Evolutionary conservation across 371 early-diverging fungal genomes (phyloP).

Genomic region (Syncephalastrum monosporum): DNA sequence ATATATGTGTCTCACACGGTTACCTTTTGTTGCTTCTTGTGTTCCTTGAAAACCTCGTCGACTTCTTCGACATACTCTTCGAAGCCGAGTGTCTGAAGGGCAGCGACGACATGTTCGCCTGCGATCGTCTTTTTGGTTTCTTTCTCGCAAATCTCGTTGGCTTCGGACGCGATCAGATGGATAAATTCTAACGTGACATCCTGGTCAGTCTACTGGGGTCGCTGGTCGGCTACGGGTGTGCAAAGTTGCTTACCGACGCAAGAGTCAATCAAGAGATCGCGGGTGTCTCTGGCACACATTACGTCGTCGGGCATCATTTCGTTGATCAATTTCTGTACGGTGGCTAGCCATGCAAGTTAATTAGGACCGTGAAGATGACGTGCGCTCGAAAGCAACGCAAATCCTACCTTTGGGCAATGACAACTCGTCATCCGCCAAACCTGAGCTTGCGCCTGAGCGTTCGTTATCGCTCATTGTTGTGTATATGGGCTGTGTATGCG

Average conservation of each 20-base stretch:
- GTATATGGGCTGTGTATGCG: background rate
- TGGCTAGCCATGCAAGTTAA: slow-evolving; percentile 59
- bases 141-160: slow-evolving; percentile 97
- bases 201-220: no score
- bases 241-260: slow-evolving; percentile 75
- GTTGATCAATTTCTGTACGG: slow-evolving; percentile 95
- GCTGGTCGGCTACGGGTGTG: no score
- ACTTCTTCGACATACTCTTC: slow-evolving; percentile 90
- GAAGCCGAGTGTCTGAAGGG: slow-evolving; percentile 92
- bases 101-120: slow-evolving; percentile 94
- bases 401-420: slow-evolving; percentile 81
- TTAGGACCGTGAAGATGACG: background rate
- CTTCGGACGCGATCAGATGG: slow-evolving; percentile 89
- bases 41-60: slow-evolving; percentile 86
- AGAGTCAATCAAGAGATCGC: slow-evolving; percentile 92
- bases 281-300: slow-evolving; percentile 92
- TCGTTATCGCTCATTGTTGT: slow-evolving; percentile 77
- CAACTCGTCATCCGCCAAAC: slow-evolving; percentile 71
- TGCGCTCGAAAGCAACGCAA: slow-evolving; percentile 1
- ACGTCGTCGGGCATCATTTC: slow-evolving; percentile 92
- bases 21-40: slow-evolving; percentile 85
- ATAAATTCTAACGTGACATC: slow-evolving; percentile 75
- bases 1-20: no score
- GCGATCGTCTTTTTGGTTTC: slow-evolving; percentile 98
- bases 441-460: slow-evolving; percentile 42